Percentiles rank a stretch among this genome's conserved stretches.
These are phyloP conservation scores for Gloeopeniophorella convolvens DNA, from an alignment of 768 basidiomycete species.

Conservation along the genomic window DNA sequence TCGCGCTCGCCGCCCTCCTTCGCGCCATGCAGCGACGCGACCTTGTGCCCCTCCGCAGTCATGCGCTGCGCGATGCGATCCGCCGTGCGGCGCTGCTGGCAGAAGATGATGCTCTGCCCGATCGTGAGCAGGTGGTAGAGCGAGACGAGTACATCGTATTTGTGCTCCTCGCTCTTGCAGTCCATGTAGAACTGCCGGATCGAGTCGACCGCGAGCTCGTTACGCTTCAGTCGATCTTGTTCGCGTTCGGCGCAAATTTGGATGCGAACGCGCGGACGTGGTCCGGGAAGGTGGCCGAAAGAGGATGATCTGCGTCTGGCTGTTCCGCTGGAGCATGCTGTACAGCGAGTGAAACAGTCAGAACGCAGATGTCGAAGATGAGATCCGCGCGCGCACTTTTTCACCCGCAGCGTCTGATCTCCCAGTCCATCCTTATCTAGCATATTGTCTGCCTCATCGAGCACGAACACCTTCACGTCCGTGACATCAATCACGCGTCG, in stretches of 20 bases:
- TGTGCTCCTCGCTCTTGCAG: constrained; percentile 83
- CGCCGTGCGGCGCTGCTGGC: constrained; percentile 89
- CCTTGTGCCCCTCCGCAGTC: constrained; percentile 91
- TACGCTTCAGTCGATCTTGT: constrained; percentile 95
- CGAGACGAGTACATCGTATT: constrained; percentile 91
- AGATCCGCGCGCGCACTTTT: constrained; percentile 64
- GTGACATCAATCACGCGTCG: constrained; percentile 71
- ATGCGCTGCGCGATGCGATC: constrained; percentile 89
- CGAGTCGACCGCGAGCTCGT: constrained; percentile 89
- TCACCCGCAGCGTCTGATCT: constrained; percentile 88
- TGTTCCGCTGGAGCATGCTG: constrained; percentile 52
- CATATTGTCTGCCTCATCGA: constrained; percentile 99
- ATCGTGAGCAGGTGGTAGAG: constrained; percentile 89
- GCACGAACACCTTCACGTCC: constrained; percentile 84
- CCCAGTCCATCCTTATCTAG: constrained; percentile 89
- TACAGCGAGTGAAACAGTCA: neutral
- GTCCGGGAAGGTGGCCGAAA: constrained; percentile 99
- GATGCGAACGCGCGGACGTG: constrained; percentile 86
- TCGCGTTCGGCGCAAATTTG: constrained; percentile 89
- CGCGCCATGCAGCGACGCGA: constrained; percentile 91
- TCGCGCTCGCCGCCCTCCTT: constrained; percentile 90
- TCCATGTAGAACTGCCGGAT: constrained; percentile 99
- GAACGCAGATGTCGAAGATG: neutral
- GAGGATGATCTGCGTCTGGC: constrained; percentile 75
- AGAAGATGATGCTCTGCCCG: constrained; percentile 98